A percentile compares a stretch with the other conserved stretches of the same genome.
Evolutionary conservation across 2,329 filamentous ascomycete species (phyloP).

Genomic region (Monilinia polystroma): DNA sequence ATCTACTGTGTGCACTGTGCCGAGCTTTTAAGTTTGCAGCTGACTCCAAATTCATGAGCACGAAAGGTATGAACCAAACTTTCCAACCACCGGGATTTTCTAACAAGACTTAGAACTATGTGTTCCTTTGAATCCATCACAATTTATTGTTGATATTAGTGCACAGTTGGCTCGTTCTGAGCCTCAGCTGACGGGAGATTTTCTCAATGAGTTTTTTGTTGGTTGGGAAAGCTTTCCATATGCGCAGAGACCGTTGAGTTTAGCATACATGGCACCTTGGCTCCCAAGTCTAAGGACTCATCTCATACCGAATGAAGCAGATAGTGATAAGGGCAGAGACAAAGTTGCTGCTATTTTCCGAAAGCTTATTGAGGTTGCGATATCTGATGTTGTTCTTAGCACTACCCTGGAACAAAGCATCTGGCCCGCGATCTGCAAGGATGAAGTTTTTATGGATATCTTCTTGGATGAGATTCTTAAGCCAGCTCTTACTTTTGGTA

Average conservation of each 20-base stretch:
- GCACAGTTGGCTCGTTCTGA: constrained; percentile 61
- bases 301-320: constrained; percentile 57
- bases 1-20: constrained; percentile 64
- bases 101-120: constrained; percentile 52
- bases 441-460: constrained; percentile 65
- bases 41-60: constrained; percentile 59
- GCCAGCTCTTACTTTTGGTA: constrained; percentile 57
- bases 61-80: constrained; percentile 50
- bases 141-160: constrained; percentile 66
- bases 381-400: constrained; percentile 58
- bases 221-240: constrained; percentile 69
- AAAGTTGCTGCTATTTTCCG: constrained; percentile 63
- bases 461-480: constrained; percentile 67
- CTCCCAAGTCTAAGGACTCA: constrained; percentile 59
- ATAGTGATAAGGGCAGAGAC: constrained; percentile 65
- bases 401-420: constrained; percentile 64
- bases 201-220: constrained; percentile 71
- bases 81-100: constrained; percentile 7
- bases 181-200: constrained; percentile 66
- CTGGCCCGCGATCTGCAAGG: constrained; percentile 63
- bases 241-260: constrained; percentile 63
- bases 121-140: constrained; percentile 61
- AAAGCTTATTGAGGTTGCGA: constrained; percentile 64
- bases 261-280: constrained; percentile 71
- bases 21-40: constrained; percentile 66